These are phyloP conservation scores for Psilocybe mexicana DNA, from an alignment of 1,284 basidiomycete species.

Conservation along the genomic window DNA sequence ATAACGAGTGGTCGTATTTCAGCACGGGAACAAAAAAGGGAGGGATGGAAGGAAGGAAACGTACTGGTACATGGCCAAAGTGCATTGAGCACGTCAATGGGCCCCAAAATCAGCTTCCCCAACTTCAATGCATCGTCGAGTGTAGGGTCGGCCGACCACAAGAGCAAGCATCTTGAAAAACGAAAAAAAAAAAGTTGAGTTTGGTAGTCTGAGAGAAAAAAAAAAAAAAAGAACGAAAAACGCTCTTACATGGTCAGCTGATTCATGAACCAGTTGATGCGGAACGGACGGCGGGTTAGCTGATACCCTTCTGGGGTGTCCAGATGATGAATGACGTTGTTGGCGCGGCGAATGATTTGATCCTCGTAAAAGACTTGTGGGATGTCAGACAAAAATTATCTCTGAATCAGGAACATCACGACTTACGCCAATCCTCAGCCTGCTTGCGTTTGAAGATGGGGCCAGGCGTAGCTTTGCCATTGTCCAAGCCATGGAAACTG, in stretches of 20 bases:
- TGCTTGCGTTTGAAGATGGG: slow-evolving; percentile 65
- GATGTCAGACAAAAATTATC: neutral
- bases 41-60: slow-evolving; percentile 24
- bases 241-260: slow-evolving; percentile 60
- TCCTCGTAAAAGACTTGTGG: slow-evolving; percentile 61
- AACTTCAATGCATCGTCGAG: slow-evolving; percentile 64
- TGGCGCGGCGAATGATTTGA: slow-evolving; percentile 57
- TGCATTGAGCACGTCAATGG: slow-evolving; percentile 64
- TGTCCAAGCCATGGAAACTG: slow-evolving; percentile 49
- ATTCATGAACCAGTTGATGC: slow-evolving; percentile 70
- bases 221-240: slow-evolving; percentile 17
- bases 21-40: neutral
- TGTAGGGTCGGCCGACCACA: slow-evolving; percentile 65
- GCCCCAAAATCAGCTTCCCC: slow-evolving; percentile 61
- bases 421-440: slow-evolving; percentile 75
- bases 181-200: neutral
- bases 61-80: slow-evolving; percentile 72
- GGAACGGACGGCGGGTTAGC: slow-evolving; percentile 65
- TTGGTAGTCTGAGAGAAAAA: neutral
- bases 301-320: slow-evolving; percentile 48
- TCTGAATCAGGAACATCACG: neutral
- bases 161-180: slow-evolving; percentile 52
- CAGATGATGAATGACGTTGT: slow-evolving; percentile 48
- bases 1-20: neutral
- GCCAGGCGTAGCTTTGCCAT: slow-evolving; percentile 30